Evolutionary conservation across 2,329 filamentous ascomycete species (phyloP), one percentile per base, ranked within the genome.

Genomic region (Colletotrichum sp.): DNA sequence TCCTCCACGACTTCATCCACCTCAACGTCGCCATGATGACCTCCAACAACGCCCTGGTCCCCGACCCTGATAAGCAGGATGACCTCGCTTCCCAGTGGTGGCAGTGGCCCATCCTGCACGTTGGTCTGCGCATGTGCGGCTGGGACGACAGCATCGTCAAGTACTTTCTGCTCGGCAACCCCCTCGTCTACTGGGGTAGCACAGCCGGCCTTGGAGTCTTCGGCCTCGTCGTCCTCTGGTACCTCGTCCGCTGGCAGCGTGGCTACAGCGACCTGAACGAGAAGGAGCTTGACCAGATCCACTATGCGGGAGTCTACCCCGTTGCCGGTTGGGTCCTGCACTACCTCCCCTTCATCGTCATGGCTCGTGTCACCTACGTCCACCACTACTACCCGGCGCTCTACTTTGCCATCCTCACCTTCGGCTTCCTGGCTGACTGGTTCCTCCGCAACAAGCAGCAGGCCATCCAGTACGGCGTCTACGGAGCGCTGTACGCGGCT

Each of bases 11-110:
- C 85, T 99, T 99, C 81, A 93, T 99, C 78, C 97, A 99, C 84
- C 89, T 98, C 76, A 99, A 99, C 83, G 97, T 99, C 77, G 97
- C 97, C 77, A 99, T 99, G 97, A 98, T 98, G 96, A 99, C 97
- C 5, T 98, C 97, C 52, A 99, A 99, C 90, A 99, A 99, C 82
- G 97, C 97, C 28, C 92, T 99, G 61, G 95, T 99, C 24, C 97
- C 97, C 5, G 97, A 99, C 82, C 96, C 97, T 6, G 97, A 99
- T 85, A 99, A 99, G 91, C 97, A 99, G 85, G 97, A 99, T 81
- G 97, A 99, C 82, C 92, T 99, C 63, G 97, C 97, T 36, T 99
- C 97, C 16, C 90, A 96, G 79, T 98, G 96, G 89, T 99, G 97
- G 97, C 96, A 99, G 86, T 99, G 97, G 97, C 97, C 97, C 24